Evolutionary conservation across 1,284 basidiomycete genomes (phyloP), one percentile per base, ranked within the genome.

Genomic region (Phaffia rhodozyma): DNA sequence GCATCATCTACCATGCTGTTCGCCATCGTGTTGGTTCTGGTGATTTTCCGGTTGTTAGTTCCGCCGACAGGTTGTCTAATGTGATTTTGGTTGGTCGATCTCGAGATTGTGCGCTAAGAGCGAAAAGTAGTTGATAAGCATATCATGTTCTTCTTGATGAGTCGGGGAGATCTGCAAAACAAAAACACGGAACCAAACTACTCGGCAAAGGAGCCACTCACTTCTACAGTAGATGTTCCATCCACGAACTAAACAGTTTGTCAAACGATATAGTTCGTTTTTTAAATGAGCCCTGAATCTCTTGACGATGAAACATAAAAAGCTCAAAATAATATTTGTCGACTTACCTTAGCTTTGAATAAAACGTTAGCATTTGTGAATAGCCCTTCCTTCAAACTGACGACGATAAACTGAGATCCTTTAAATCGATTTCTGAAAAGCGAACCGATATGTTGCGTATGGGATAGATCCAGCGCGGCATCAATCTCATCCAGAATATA

Each of bases 401-500:
- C 94, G 58, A 98, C 96, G 72, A 97, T 97, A 76, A 98, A 97
- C 74, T 97, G 94, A 43, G 66, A 88, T 55, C 94, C 94, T 75
- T 91, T 91, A 82, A 99, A 99, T n/a, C 96, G 84, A 55, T 86
- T 94, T 57, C 88, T 83, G 83, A 97, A 97, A 21, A 97, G 83
- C 70, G 93, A 91, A 29, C 94, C 94, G 67, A 98, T 97, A 75
- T 97, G 91, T 72, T 96, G 87, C 9, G 94, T 97, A 72, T 97
- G 93, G 56, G 90, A 92, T 27, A 97, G 79, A 77, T 98, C 94
- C 54, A 97, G 83, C 5, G 93, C 93, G 0, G 93, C 91, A 76
- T 97, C 92, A 70, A 98, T 96, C 78, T 98, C 96, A 77, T 98
- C 96, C 27, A 98, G 82, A 72, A 98, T 97, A 76, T 98, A 97